phyloP scores from a whole-genome alignment of 225 moss, liverwort and hornwort species.

The Ulota crispa region DNA sequence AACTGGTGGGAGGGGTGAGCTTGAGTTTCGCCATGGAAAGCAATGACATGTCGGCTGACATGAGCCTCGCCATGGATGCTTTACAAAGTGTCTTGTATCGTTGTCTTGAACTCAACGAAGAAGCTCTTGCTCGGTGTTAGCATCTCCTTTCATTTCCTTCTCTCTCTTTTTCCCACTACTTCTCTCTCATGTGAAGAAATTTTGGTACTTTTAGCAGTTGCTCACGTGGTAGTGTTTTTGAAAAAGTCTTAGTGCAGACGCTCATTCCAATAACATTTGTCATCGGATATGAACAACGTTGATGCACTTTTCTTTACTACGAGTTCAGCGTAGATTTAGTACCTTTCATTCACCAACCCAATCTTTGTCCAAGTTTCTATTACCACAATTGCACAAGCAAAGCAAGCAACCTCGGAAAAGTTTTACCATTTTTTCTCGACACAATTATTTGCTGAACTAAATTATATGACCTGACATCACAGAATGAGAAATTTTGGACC shows the following conservation, averaged over 20 bases:
- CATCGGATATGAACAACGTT: neutral
- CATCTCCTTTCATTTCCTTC: neutral
- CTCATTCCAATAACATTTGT: neutral
- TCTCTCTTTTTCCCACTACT: neutral
- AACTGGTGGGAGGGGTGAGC: slow-evolving; percentile 47
- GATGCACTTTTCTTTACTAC: neutral
- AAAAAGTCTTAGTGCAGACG: neutral
- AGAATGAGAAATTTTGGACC: neutral
- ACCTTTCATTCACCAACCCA: neutral
- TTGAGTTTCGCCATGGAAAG: slow-evolving; percentile 28
- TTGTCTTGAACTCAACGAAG: slow-evolving; percentile 73
- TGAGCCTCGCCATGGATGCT: slow-evolving; percentile 53
- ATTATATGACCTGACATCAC: neutral
- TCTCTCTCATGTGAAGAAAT: neutral
- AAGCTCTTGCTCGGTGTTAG: slow-evolving; percentile 29
- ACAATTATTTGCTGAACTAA: neutral
- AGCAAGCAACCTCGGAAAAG: neutral
- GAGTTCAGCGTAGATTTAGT: neutral
- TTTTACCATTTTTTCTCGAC: no score
- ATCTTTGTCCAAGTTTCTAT: neutral
- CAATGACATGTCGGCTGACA: slow-evolving; percentile 34
- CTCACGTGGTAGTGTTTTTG: neutral
- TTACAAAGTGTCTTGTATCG: slow-evolving; percentile 57
- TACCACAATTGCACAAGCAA: neutral
- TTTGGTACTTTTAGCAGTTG: neutral